Percentiles rank a stretch among this genome's conserved stretches.
Conservation (phyloP, 495 filamentous ascomycete species). For the Ascobolus immersus region DNA sequence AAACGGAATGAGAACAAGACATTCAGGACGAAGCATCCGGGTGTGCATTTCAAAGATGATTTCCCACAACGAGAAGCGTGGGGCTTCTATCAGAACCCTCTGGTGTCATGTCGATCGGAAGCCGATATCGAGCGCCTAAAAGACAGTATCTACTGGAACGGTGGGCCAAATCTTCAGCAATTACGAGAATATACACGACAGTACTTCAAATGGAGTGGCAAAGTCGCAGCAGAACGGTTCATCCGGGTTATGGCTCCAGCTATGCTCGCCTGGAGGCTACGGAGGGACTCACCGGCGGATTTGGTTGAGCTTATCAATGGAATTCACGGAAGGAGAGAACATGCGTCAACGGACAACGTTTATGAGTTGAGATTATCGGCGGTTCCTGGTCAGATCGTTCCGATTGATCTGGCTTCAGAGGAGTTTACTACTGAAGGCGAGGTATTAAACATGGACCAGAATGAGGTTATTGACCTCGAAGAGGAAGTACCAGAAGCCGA, state of each 20-base stretch:
- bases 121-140: constrained; percentile 34
- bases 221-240: constrained; percentile 56
- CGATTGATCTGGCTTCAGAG: constrained; percentile 44
- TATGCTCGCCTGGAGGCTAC: constrained; percentile 38
- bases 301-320: constrained; percentile 48
- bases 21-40: constrained; percentile 49
- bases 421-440: constrained; percentile 30
- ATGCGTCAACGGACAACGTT: constrained; percentile 46
- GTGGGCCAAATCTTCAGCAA: constrained; percentile 35
- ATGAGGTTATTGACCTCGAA: constrained; percentile 27
- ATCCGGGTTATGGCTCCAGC: constrained; percentile 58
- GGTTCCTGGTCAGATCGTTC: constrained; percentile 48
- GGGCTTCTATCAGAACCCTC: constrained; percentile 63
- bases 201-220: constrained; percentile 63
- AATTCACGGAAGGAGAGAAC: constrained; percentile 39
- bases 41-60: constrained; percentile 45
- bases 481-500: constrained; percentile 25
- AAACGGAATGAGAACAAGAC: constrained; percentile 59
- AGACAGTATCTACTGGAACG: constrained; percentile 33
- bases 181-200: constrained; percentile 48
- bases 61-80: constrained; percentile 62
- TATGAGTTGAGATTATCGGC: constrained; percentile 57
- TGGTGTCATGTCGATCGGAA: constrained; percentile 39
- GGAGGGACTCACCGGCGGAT: too few species aligned
- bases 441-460: constrained; percentile 24